Evolutionary conservation across 2,329 filamentous ascomycete species (phyloP).

Genomic region (Xylaria sp.): DNA sequence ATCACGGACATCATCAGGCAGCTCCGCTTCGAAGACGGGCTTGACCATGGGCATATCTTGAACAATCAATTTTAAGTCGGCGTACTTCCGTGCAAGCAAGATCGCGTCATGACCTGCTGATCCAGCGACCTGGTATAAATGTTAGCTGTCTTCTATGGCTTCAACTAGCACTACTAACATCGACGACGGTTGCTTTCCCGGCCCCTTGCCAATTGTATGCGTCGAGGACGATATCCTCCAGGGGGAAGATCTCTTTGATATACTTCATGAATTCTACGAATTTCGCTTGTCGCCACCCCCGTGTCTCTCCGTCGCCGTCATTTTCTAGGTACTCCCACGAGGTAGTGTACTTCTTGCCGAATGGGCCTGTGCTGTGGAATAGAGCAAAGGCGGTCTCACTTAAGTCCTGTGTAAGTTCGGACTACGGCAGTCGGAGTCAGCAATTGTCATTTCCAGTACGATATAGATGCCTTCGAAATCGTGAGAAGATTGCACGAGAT

Average conservation of each 20-base stretch:
- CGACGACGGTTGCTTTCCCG: constrained; percentile 53
- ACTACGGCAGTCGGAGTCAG: not conserved
- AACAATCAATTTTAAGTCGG: constrained; percentile 55
- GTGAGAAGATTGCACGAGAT: not conserved
- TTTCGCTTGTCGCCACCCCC: constrained; percentile 53
- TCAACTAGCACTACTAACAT: constrained; percentile 48
- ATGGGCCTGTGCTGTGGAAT: constrained; percentile 48
- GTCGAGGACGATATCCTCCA: constrained; percentile 50
- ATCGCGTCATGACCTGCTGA: constrained; percentile 56
- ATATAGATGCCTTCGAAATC: not conserved
- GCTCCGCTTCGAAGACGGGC: constrained; percentile 50
- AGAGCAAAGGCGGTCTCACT: constrained; percentile 52
- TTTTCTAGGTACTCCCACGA: constrained; percentile 56
- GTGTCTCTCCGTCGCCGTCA: constrained; percentile 52
- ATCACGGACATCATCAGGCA: constrained; percentile 48
- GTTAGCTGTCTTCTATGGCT: constrained; percentile 11
- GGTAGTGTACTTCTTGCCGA: constrained; percentile 46
- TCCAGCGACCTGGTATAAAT: constrained; percentile 52
- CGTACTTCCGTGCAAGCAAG: constrained; percentile 54
- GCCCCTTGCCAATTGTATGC: constrained; percentile 52
- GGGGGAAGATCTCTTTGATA: constrained; percentile 53
- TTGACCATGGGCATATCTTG: constrained; percentile 56
- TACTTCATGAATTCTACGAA: constrained; percentile 56
- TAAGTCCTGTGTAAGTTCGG: constrained; percentile 49
- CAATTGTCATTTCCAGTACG: not conserved